Evolutionary conservation across 441 rosid species (phyloP), one percentile per base, ranked within the genome.

Genomic region (Erodium trifolium): DNA sequence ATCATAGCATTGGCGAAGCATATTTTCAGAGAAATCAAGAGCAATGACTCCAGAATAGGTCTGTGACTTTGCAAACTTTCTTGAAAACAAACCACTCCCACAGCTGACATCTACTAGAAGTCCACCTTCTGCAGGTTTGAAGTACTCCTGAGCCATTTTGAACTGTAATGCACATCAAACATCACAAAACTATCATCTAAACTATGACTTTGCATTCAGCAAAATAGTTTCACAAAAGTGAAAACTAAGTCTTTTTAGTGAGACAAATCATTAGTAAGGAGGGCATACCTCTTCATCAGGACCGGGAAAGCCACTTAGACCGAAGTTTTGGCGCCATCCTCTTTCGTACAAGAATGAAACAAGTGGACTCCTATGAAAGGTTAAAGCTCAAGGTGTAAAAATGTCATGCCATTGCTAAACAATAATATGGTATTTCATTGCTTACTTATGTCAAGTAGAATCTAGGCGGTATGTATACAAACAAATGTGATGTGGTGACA

Each of bases 11-110:
- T 93, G 96, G 39, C 91, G 93, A 68, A 93, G 96, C 98, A 93
- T 93, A 76, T 88, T 93, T 81, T 93, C 97, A 13, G 98, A 93
- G 77, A 86, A 93, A 78, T 93, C 98, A 17, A 93, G 91, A 12
- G 98, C 96, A 75, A 91, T 67, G 63, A 91, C 98, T 67, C 81
- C 81, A 0, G 95, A 86, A 78, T 91, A 91, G 13, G 80, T 75
- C 55, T 83, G 80, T 2, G 89, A 89, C 75, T 89, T 81, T 8
- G 86, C 97, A 71, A 89, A 91, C 78, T 91, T 93, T 62, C 97
- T 76, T 9, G 97, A 84, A 73, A 93, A 91, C 73, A 91, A 82
- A 77, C 98, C 97, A 68, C 97, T 93, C 64, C 98, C 98, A 49
- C 92, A 93, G 78, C 96, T 91, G 67, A 89, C 97, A 85, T 93